Conservation (phyloP, 306 rosid species). For the Acacia acuminata region DNA sequence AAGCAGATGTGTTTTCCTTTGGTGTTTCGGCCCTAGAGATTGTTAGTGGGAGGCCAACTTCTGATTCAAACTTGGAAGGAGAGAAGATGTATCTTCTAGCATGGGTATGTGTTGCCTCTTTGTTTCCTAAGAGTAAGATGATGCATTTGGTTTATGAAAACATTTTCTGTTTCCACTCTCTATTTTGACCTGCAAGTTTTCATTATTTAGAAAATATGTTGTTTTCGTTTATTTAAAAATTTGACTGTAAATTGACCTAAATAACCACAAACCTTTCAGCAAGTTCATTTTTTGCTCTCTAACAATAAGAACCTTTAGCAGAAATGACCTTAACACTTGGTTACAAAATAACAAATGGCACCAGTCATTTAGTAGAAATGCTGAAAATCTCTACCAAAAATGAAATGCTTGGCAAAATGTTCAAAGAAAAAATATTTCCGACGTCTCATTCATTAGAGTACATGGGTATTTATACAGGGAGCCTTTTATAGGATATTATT, state of each 20-base stretch:
- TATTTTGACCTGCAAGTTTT: not conserved
- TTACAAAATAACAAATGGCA: not conserved
- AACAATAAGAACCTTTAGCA: too few species aligned
- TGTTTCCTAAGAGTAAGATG: not conserved
- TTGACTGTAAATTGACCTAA: not conserved
- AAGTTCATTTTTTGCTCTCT: not conserved
- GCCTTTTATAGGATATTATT: too few species aligned
- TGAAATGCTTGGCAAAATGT: too few species aligned
- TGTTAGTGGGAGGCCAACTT: conserved; percentile 72
- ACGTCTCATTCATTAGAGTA: too few species aligned
- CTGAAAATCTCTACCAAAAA: too few species aligned
- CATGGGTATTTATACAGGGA: too few species aligned
- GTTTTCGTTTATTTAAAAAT: not conserved
- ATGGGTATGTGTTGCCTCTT: conserved; percentile 50
- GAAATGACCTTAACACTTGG: not conserved
- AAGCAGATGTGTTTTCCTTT: conserved; percentile 83
- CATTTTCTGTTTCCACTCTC: not conserved
- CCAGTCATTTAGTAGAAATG: too few species aligned
- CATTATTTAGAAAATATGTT: not conserved
- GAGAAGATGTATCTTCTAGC: conserved; percentile 70
- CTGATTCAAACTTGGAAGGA: conserved; percentile 59
- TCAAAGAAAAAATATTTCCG: too few species aligned
- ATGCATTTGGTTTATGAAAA: not conserved
- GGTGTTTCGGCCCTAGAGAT: conserved; percentile 80
- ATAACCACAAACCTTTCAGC: not conserved